Evolutionary conservation across 352 stramenopile genomes (phyloP).

Genomic region (Blastocystis sp.): DNA sequence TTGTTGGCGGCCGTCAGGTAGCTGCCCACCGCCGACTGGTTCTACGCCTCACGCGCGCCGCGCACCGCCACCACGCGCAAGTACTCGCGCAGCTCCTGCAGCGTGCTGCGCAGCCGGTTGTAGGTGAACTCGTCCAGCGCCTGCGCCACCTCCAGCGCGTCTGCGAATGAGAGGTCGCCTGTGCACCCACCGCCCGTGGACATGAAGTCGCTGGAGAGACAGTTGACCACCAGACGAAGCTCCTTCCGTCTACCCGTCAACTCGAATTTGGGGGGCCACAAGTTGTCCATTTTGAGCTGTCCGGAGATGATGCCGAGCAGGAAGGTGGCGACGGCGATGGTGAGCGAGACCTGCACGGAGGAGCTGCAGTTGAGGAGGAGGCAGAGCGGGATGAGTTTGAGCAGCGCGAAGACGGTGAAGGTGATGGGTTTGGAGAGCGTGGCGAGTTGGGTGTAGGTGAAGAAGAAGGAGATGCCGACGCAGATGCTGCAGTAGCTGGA

Average conservation of each 20-base stretch:
- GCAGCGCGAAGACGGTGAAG: constrained; percentile 15
- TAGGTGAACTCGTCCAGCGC: constrained; percentile 30
- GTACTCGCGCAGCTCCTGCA: constrained; percentile 1
- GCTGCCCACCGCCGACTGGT: background rate
- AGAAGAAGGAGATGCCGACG: constrained; percentile 42
- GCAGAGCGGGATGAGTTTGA: constrained; percentile 48
- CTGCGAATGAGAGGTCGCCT: background rate
- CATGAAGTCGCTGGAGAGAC: constrained; percentile 42
- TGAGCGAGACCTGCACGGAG: constrained; percentile 41
- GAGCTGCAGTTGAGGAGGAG: constrained; percentile 10
- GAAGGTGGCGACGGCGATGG: background rate
- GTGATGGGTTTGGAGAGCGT: background rate
- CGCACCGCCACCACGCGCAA: background rate
- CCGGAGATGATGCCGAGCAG: constrained; percentile 23
- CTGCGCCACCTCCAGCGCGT: background rate
- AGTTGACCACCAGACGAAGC: background rate
- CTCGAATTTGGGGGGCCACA: background rate
- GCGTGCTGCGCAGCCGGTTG: background rate
- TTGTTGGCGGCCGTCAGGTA: background rate
- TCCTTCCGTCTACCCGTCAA: constrained; percentile 21
- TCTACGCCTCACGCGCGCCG: background rate
- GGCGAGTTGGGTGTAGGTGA: background rate
- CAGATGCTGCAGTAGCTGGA: constrained; percentile 43
- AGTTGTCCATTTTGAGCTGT: constrained; percentile 4
- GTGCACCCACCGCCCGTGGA: background rate